Percentiles rank a stretch among this genome's conserved stretches.
Evolutionary conservation across 257 asterid species (phyloP).

Genomic region (Rauvolfia tetraphylla): DNA sequence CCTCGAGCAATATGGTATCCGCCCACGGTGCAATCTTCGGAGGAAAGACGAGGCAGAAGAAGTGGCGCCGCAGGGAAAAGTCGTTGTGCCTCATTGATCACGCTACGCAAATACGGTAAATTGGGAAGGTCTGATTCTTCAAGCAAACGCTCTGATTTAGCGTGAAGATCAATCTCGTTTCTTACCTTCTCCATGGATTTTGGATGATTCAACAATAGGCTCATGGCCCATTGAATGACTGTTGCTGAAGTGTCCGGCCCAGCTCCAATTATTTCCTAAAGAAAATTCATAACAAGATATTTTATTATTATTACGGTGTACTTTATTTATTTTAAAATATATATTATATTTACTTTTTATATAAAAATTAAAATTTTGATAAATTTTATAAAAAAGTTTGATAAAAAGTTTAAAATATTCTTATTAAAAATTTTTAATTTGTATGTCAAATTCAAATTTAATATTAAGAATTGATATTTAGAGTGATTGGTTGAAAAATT

Average conservation of each 20-base stretch:
- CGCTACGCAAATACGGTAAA: neutral
- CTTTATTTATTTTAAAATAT: too few relatives aligned
- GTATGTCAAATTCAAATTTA: too few relatives aligned
- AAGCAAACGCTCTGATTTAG: neutral
- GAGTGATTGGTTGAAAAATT: too few relatives aligned
- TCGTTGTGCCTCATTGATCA: neutral
- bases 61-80: neutral
- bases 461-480: too few relatives aligned
- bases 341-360: too few relatives aligned
- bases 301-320: too few relatives aligned
- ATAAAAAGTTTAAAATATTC: too few relatives aligned
- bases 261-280: neutral
- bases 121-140: neutral
- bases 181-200: neutral
- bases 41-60: neutral
- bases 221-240: neutral
- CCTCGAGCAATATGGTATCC: neutral
- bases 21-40: neutral
- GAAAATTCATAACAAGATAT: too few relatives aligned
- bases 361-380: too few relatives aligned
- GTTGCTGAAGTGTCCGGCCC: neutral
- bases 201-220: conserved; percentile 3
- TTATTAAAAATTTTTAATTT: too few relatives aligned
- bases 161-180: neutral
- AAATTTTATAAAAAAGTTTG: too few relatives aligned